Conservation (phyloP, 768 basidiomycete genomes). For the Holtermanniella nyarrowii region DNA sequence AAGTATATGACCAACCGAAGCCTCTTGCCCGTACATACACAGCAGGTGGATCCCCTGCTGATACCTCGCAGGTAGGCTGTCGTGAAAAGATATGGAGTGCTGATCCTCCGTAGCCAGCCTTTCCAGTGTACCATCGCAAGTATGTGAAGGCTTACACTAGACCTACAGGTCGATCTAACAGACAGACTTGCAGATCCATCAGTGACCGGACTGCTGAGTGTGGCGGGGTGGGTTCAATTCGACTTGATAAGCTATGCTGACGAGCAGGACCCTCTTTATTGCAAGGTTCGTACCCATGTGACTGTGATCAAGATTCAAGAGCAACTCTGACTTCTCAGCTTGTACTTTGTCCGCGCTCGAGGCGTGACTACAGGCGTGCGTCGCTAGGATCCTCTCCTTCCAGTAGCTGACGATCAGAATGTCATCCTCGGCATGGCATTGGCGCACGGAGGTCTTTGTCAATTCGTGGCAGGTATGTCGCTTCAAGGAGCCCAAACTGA, state of each 20-base stretch:
- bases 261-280: background rate
- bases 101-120: no score
- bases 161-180: no score
- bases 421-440: constrained; percentile 61
- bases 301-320: background rate
- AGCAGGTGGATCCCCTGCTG: no score
- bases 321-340: background rate
- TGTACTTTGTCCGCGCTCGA: constrained; percentile 36
- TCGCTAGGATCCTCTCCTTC: background rate
- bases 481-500: background rate
- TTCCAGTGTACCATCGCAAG: no score
- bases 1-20: no score
- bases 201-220: background rate
- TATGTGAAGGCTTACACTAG: no score
- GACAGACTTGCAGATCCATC: no score
- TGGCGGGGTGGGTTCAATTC: background rate
- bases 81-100: no score
- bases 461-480: constrained; percentile 63
- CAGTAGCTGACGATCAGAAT: constrained; percentile 9
- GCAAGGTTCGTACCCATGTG: background rate
- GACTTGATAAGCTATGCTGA: background rate
- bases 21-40: no score
- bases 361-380: constrained; percentile 13
- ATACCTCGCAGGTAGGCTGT: no score
- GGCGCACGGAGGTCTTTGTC: constrained; percentile 71